Evolutionary conservation across 2,329 filamentous ascomycete genomes (phyloP), one percentile per base, ranked within the genome.

Genomic region (Basipetospora sp.): DNA sequence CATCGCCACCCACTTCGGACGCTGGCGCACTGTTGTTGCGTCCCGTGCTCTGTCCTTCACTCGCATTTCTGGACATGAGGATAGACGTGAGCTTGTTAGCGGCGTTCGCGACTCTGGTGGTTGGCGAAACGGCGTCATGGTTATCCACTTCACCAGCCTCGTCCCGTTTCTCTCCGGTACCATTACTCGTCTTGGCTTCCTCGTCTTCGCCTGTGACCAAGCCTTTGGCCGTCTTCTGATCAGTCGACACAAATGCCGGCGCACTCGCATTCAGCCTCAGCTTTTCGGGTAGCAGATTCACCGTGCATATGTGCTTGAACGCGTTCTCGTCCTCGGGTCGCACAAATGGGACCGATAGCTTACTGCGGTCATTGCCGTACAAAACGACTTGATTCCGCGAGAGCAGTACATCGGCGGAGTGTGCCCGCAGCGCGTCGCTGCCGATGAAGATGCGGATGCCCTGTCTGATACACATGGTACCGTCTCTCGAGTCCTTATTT

Each of bases 321-420:
- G 75, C 60, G 3, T 64, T 67, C 40, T 94, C 85, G 48, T 93
- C 80, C 55, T 96, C 90, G 1, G 90, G 90, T 19, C 90, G 76
- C 29, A 94, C 86, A 46, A 98, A 80, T 2, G 90, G 90, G 25
- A 98, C 79, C 13, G 83, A 86, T 10, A 96, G 65, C 50, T 88
- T 90, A 53, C 82, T 85, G 32, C 80, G 73, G 41, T 93, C 84
- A 51, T 85, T 81, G 47, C 92, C 84, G 47, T 86, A 87, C 19
- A 96, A 65, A 0, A 81, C 80, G 64, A 98, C 74, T 45, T 80
- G 80, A 51, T 94, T 94, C 45, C 87, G 83, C 0, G 90, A 96
- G 49, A 98, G 84, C 16, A 96, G 62, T 9, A 98, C 70, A 53
- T 96, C 90, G 17, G 85, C 88, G 46, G 82, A 93, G 52, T 93